Evolutionary conservation across 2,329 filamentous ascomycete genomes (phyloP), one percentile per base, ranked within the genome.

Genomic region (Ophiostoma pallidulum): DNA sequence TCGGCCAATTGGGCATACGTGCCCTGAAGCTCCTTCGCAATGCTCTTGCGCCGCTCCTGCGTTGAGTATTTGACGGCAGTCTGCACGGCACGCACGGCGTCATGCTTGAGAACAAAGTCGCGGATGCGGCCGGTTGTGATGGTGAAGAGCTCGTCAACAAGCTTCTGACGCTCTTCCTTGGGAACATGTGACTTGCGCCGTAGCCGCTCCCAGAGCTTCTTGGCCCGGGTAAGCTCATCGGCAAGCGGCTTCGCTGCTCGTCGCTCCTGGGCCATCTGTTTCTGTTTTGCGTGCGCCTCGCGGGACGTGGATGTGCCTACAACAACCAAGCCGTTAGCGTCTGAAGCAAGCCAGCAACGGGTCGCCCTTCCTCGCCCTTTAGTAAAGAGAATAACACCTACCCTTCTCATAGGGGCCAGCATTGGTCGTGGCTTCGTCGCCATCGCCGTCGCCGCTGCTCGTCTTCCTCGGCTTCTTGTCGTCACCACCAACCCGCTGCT

Each of bases 21-120:
- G 16, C 90, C 89, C 65, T 86, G 81, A 48, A 98, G 74, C 65
- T 98, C 92, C 50, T 72, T 74, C 8, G 90, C 88, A 59, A 98
- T 96, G 69, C 83, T 79, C 65, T 83, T 86, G 60, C 87, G 78
- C 68, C 96, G 90, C 51, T 86, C 83, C 47, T 80, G 73, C 39
- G 84, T 94, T 41, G 88, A 85, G 67, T 98, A 98, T 67, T 98
- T 98, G 67, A 98, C 79, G 32, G 91, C 92, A 12, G 90, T 96
- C 69, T 98, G 92, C 22, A 98, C 85, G 36, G 95, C 89, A 57
- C 92, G 80, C n/a, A 95, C 91, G 31, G 89, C 87, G 63, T 98
- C 92, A 65, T 98, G 92, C 77, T 98, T 98, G 69, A 98, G 86
- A 18, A 96, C 91, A 57, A 97, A 95, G 53, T 97, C 92, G 66